These are phyloP conservation scores for Sclerotiophoma versabilis DNA, from an alignment of 2,329 filamentous ascomycete genomes.

Conservation along the genomic window DNA sequence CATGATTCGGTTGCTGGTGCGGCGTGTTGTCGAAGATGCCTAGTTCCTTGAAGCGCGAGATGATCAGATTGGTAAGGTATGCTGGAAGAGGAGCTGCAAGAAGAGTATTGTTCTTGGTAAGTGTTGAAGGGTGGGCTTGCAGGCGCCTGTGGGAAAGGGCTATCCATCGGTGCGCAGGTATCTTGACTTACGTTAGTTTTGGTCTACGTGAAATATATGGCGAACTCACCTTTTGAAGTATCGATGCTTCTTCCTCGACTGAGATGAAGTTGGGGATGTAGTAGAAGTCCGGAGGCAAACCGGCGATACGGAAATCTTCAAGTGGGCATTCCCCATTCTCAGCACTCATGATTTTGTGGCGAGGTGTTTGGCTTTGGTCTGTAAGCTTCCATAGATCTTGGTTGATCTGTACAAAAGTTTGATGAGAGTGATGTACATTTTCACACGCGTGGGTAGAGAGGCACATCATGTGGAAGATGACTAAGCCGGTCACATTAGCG, in stretches of 20 bases:
- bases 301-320: conserved; percentile 52
- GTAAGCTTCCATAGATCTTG: too few species aligned
- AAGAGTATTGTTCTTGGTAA: conserved; percentile 74
- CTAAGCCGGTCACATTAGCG: not conserved
- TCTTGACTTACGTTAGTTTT: conserved; percentile 35
- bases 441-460: not conserved
- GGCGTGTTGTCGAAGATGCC: conserved; percentile 69
- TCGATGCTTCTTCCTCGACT: conserved; percentile 71
- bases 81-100: conserved; percentile 75
- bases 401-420: too few species aligned
- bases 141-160: conserved; percentile 86
- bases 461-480: not conserved
- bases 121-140: conserved; percentile 86
- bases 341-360: not conserved
- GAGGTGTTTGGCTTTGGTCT: not conserved
- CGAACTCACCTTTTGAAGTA: conserved; percentile 71
- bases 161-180: conserved; percentile 73
- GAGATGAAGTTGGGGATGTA: conserved; percentile 89
- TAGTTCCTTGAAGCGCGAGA: conserved; percentile 61
- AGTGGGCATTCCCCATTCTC: not conserved
- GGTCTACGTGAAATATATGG: accelerated
- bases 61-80: conserved; percentile 76
- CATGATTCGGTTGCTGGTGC: conserved; percentile 83
- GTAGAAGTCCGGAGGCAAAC: conserved; percentile 72
- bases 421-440: too few species aligned